Percentiles rank a stretch among this genome's conserved stretches.
These are phyloP conservation scores for Hypocreales sp. DNA, from an alignment of 2,329 filamentous ascomycete species.

Conservation along the genomic window DNA sequence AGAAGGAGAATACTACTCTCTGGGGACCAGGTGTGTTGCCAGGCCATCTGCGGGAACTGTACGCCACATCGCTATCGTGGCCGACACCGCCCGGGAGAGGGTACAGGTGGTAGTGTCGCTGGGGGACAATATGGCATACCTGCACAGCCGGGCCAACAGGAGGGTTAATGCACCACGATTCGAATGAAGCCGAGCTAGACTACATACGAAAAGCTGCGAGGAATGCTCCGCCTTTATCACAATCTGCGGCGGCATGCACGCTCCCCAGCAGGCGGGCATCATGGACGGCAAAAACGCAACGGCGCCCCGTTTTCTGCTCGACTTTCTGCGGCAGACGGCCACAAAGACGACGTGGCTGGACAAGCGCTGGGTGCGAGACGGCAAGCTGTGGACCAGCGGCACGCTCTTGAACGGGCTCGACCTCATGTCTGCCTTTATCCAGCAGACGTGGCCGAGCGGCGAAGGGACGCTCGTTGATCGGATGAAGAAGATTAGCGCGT, in stretches of 20 bases:
- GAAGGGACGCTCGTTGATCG: constrained; percentile 7
- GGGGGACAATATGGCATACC: too few species aligned
- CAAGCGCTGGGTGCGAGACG: constrained; percentile 18
- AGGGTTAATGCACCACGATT: too few species aligned
- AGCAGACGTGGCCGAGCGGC: constrained; percentile 12
- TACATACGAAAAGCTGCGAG: constrained; percentile 16
- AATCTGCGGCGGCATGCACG: constrained; percentile 22
- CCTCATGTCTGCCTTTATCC: constrained; percentile 15
- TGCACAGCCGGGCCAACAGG: too few species aligned
- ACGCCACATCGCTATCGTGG: too few species aligned
- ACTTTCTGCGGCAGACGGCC: constrained; percentile 8
- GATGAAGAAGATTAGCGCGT: constrained; percentile 8
- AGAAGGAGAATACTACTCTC: too few species aligned
- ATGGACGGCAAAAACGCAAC: constrained; percentile 21
- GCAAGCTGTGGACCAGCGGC: constrained; percentile 20
- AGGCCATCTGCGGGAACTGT: too few species aligned
- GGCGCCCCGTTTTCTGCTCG: constrained; percentile 15
- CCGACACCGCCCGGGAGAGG: too few species aligned
- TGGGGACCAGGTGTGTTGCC: too few species aligned
- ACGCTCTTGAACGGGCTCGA: constrained; percentile 19
- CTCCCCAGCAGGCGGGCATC: constrained; percentile 17
- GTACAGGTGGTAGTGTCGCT: too few species aligned
- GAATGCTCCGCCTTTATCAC: constrained; percentile 20
- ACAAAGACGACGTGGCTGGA: constrained; percentile 20
- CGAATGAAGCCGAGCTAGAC: too few species aligned